Evolutionary conservation across 768 basidiomycete species (phyloP).

Genomic region (Rhizopogon rudus): DNA sequence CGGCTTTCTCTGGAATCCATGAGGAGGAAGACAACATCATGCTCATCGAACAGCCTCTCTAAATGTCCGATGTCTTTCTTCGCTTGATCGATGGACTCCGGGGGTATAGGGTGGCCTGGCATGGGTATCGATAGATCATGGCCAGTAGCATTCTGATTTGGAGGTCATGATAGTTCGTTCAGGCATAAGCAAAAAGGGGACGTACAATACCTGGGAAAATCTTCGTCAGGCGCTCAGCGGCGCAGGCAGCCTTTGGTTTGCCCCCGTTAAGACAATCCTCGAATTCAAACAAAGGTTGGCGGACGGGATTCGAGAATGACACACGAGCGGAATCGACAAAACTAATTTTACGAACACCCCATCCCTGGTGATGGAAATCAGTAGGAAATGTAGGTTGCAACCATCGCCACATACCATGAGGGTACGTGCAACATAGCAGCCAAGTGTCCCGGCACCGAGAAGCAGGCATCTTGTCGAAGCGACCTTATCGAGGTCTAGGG

Average conservation of each 20-base stretch:
- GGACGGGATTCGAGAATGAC: conserved; percentile 95
- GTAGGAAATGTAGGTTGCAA: background rate
- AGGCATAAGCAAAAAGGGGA: conserved; percentile 7
- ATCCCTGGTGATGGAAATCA: conserved; percentile 52
- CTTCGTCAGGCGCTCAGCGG: conserved; percentile 78
- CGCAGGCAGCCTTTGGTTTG: conserved; percentile 89
- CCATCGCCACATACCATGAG: conserved; percentile 64
- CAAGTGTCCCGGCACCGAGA: conserved; percentile 93
- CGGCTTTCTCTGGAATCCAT: conserved; percentile 99
- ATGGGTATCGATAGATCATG: conserved; percentile 84
- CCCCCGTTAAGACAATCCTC: conserved; percentile 91
- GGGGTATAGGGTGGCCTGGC: conserved; percentile 93
- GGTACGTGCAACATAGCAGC: conserved; percentile 91
- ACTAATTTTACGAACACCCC: conserved; percentile 93
- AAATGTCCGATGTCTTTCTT: conserved; percentile 67
- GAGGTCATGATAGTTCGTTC: background rate
- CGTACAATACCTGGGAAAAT: conserved; percentile 92
- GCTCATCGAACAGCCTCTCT: conserved; percentile 73
- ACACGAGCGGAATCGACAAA: conserved; percentile 89
- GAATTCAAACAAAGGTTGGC: conserved; percentile 95
- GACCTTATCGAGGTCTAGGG: conserved; percentile 84
- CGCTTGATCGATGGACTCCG: conserved; percentile 46
- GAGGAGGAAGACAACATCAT: conserved; percentile 88
- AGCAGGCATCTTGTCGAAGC: conserved; percentile 75
- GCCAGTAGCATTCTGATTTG: conserved; percentile 70